Evolutionary conservation across 2,329 filamentous ascomycete species (phyloP), one percentile per base, ranked within the genome.

Genomic region (Rhynchosporium graminicola): DNA sequence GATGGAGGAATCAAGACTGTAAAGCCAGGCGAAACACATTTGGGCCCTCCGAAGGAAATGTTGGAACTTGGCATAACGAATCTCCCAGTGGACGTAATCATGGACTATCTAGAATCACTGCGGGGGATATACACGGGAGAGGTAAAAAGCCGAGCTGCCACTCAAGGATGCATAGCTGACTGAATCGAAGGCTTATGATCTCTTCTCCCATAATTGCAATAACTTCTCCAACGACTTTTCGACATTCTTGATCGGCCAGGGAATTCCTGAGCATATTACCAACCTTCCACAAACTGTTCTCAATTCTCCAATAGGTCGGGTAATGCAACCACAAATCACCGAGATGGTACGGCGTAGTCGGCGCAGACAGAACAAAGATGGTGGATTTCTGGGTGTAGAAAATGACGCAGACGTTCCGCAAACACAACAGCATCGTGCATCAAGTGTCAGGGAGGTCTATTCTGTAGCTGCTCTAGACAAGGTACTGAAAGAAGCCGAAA

Each of bases 211-310:
- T 76, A 99, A 99, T 74, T 98, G 94, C 80, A 99, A 98, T 78
- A 97, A 97, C 76, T 99, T 98, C 76, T 91, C 90, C 3, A 94
- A 98, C 72, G 92, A 97, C 65, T 88, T 98, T 68, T 81, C 91
- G 66, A 95, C 91, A 76, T 98, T 98, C 67, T 80, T 98, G 0
- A 80, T 97, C 0, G 94, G 95, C 28, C 90, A 87, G 69, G 90
- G 91, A 2, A 98, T 98, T 63, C 95, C 95, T 0, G 83, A 87
- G 0, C 87, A 96, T 70, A 98, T 99, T 68, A 84, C 86, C 36
- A 91, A 88, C 68, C 87, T 98, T 73, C 94, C 94, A 0, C 83
- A 92, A 71, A 89, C 88, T 0, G 93, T 98, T 8, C 81, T 98
- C 12, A 86, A 90, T 63, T 95, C 92, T 0, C 92, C 92, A 0